These are phyloP conservation scores for Thalassiosira mediterranea DNA, from an alignment of 352 stramenopile species.

Conservation along the genomic window DNA sequence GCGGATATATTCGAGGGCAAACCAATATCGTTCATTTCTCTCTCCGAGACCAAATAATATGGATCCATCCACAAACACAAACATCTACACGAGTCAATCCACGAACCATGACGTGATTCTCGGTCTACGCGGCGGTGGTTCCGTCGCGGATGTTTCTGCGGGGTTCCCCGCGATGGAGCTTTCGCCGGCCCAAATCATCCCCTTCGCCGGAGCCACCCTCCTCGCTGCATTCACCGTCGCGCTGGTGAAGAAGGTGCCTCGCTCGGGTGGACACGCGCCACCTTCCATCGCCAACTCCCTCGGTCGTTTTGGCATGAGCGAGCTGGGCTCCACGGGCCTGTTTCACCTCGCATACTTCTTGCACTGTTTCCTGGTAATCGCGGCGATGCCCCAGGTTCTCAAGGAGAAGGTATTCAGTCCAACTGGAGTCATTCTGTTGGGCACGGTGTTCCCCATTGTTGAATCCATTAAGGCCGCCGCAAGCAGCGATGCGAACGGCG, in stretches of 20 bases:
- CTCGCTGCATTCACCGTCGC: constrained; percentile 9
- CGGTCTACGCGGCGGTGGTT: neutral
- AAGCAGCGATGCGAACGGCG: constrained; percentile 5
- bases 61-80: no score
- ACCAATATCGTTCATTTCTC: no score
- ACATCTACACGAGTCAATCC: no score
- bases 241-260: constrained; percentile 1
- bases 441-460: constrained; percentile 25
- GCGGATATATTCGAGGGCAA: no score
- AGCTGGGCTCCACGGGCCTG: constrained; percentile 2
- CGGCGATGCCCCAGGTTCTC: neutral
- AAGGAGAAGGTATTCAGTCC: constrained; percentile 28
- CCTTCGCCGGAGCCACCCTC: neutral
- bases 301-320: constrained; percentile 1
- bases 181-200: neutral
- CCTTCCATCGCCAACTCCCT: neutral
- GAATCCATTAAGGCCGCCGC: constrained; percentile 16
- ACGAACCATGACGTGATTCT: no score
- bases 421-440: constrained; percentile 46
- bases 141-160: neutral
- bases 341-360: constrained; percentile 12
- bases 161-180: neutral
- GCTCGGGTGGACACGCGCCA: neutral
- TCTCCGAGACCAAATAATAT: no score
- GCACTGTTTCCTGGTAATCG: constrained; percentile 4